Conservation (phyloP, 75 land plant species). For the Isoetes taiwanensis region DNA sequence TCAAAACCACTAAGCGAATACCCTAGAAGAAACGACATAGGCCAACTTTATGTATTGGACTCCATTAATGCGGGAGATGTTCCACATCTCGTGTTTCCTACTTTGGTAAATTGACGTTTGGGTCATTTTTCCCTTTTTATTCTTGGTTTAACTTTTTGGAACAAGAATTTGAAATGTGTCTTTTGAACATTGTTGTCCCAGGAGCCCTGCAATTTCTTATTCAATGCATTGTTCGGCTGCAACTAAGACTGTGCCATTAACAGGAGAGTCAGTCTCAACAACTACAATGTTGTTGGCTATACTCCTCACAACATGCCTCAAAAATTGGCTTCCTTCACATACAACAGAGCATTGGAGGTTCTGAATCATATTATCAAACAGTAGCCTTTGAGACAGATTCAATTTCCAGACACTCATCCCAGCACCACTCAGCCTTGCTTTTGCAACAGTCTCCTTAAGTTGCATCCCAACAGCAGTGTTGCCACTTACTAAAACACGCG, state of each 20-base stretch:
- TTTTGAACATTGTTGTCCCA: too few species aligned
- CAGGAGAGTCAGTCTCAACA: slow-evolving; percentile 24
- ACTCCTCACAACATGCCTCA: slow-evolving; percentile 31
- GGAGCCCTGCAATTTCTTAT: too few species aligned
- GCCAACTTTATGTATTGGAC: too few species aligned
- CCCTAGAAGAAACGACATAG: too few species aligned
- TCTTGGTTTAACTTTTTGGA: too few species aligned
- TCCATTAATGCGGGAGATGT: too few species aligned
- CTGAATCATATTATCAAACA: slow-evolving; percentile 46
- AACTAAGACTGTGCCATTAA: slow-evolving; percentile 35
- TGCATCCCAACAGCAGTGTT: slow-evolving; percentile 64
- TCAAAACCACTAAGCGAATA: too few species aligned
- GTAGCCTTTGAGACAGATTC: slow-evolving; percentile 36
- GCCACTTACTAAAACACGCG: slow-evolving; percentile 43
- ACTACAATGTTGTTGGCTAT: slow-evolving; percentile 31
- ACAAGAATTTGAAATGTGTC: too few species aligned
- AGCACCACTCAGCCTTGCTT: slow-evolving; percentile 25
- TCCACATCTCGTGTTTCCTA: too few species aligned
- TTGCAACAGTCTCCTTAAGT: slow-evolving; percentile 49
- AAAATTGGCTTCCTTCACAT: slow-evolving; percentile 21
- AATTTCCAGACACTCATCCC: slow-evolving; percentile 36
- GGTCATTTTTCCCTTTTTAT: too few species aligned
- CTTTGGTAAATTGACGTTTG: too few species aligned
- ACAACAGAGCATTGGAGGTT: slow-evolving; percentile 51
- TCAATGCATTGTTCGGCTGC: slow-evolving; percentile 45